Evolutionary conservation across 257 asterid genomes (phyloP).

Genomic region (Marsdenia floribunda): DNA sequence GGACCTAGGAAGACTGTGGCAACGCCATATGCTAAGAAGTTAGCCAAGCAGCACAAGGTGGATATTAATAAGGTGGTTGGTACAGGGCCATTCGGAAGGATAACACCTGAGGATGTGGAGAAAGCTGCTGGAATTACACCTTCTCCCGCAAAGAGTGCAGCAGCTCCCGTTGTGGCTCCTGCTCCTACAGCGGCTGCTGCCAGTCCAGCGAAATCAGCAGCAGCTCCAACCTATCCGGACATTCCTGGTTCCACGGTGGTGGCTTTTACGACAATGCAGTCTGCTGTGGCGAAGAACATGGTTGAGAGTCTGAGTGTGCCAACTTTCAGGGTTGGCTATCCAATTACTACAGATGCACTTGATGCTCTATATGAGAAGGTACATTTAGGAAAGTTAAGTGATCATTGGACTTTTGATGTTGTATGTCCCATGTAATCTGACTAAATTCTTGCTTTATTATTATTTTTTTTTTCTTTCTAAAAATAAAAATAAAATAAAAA

Average conservation of each 20-base stretch:
- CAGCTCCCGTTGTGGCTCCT: conserved; percentile 21
- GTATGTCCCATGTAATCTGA: background rate
- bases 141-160: conserved; percentile 32
- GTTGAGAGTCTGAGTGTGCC: conserved; percentile 67
- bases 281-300: conserved; percentile 79
- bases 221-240: conserved; percentile 44
- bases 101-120: conserved; percentile 86
- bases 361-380: conserved; percentile 80
- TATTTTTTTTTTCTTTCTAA: no score
- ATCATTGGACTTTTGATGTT: background rate
- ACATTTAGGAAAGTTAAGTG: background rate
- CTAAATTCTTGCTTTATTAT: conserved; percentile 3
- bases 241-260: conserved; percentile 61
- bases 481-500: conserved; percentile 5
- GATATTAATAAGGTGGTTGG: conserved; percentile 61
- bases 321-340: conserved; percentile 76
- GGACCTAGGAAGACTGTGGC: conserved; percentile 52
- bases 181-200: conserved; percentile 32
- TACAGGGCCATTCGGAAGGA: conserved; percentile 82
- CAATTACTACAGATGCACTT: conserved; percentile 57
- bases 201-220: conserved; percentile 27
- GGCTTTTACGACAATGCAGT: conserved; percentile 77
- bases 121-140: conserved; percentile 73
- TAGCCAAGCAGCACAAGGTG: conserved; percentile 77
- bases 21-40: conserved; percentile 83